phyloP scores from a whole-genome alignment of 495 filamentous ascomycete species.

The Xanthoparmelia taractica region DNA sequence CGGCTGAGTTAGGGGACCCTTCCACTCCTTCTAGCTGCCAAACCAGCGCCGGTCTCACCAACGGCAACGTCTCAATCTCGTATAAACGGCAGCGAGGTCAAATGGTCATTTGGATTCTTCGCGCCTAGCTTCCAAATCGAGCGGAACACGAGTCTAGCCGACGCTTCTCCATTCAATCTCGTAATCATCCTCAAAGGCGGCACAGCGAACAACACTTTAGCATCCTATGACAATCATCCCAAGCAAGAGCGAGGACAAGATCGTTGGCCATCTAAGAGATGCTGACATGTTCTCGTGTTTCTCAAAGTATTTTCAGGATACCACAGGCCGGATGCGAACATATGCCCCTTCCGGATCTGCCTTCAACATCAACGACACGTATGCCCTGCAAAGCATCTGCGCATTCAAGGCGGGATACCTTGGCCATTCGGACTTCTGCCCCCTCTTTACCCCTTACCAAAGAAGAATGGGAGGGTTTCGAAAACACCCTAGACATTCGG shows the following conservation, averaged over 20 bases:
- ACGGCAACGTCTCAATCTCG: constrained; percentile 45
- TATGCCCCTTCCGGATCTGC: constrained; percentile 32
- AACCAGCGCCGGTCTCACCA: constrained; percentile 41
- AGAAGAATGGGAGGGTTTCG: constrained; percentile 37
- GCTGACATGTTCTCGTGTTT: constrained; percentile 31
- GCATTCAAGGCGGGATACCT: constrained; percentile 35
- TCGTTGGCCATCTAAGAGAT: constrained; percentile 31
- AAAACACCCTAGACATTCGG: constrained; percentile 34
- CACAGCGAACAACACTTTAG: constrained; percentile 37
- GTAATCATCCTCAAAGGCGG: constrained; percentile 37
- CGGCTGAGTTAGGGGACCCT: too few species aligned
- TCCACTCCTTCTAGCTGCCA: too few species aligned
- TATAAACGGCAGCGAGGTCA: constrained; percentile 43
- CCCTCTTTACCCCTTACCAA: constrained; percentile 36
- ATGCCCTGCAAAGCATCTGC: constrained; percentile 38
- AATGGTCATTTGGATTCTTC: constrained; percentile 38
- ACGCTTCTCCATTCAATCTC: constrained; percentile 29
- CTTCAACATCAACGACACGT: constrained; percentile 36
- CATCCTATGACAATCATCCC: constrained; percentile 35
- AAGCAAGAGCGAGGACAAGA: constrained; percentile 28
- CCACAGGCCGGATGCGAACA: constrained; percentile 30
- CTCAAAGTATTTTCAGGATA: constrained; percentile 29
- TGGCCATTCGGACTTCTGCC: constrained; percentile 31
- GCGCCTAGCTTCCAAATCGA: constrained; percentile 29
- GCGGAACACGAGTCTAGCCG: constrained; percentile 26